These are phyloP conservation scores for Suillus occidentalis DNA, from an alignment of 768 basidiomycete genomes.

Conservation along the genomic window DNA sequence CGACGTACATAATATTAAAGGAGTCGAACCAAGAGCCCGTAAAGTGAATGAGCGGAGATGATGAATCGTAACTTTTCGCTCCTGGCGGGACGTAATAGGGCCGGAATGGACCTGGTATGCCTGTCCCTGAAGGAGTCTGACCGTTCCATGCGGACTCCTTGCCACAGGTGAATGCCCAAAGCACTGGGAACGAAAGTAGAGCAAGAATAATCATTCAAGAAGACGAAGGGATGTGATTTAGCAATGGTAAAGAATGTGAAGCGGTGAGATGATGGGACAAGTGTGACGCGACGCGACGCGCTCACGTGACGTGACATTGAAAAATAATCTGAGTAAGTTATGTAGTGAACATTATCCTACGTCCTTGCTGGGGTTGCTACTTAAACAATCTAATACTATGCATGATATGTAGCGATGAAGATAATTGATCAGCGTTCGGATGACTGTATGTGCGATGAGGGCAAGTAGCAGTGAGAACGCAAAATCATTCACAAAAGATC, in stretches of 20 bases:
- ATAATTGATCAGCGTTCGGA: slow-evolving; percentile 24
- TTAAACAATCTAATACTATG: slow-evolving; percentile 34
- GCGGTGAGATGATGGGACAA: neutral
- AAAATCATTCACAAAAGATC: neutral
- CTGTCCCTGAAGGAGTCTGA: slow-evolving; percentile 48
- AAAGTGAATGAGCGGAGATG: slow-evolving; percentile 65
- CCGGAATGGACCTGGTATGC: slow-evolving; percentile 46
- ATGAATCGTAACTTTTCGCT: slow-evolving; percentile 67
- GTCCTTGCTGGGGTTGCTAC: slow-evolving; percentile 27
- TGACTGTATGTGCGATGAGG: slow-evolving; percentile 14
- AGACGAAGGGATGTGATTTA: neutral
- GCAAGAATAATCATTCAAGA: slow-evolving; percentile 2
- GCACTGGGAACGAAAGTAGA: slow-evolving; percentile 11
- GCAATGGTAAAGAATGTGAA: neutral
- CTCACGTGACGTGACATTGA: slow-evolving; percentile 23
- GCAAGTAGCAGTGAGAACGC: neutral
- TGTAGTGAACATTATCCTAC: slow-evolving; percentile 13
- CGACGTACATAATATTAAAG: slow-evolving; percentile 51
- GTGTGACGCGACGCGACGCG: slow-evolving; percentile 5
- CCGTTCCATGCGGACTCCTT: slow-evolving; percentile 71
- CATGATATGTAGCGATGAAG: slow-evolving; percentile 31
- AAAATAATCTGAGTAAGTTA: neutral
- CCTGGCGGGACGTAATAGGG: slow-evolving; percentile 78
- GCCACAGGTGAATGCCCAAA: slow-evolving; percentile 12
- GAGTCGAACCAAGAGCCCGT: slow-evolving; percentile 58